A percentile compares a stretch with the other conserved stretches of the same genome.
Evolutionary conservation across 2,329 filamentous ascomycete genomes (phyloP).

Genomic region (Huntiella omanensis): DNA sequence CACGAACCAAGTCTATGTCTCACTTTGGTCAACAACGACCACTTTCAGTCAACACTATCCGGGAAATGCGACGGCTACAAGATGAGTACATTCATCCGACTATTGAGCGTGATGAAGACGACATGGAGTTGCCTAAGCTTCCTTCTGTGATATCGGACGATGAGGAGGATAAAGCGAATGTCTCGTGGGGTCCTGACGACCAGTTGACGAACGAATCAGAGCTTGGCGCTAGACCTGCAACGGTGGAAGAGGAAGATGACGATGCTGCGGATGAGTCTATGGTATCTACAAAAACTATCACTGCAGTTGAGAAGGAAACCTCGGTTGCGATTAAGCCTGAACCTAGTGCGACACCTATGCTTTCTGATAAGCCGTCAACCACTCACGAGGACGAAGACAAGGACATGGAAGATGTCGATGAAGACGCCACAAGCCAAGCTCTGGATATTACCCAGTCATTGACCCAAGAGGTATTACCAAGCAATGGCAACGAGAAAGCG

Average conservation of each 20-base stretch:
- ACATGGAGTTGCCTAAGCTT: background rate
- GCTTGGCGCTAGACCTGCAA: background rate
- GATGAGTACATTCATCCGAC: slow-evolving; percentile 1
- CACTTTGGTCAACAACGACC: slow-evolving; percentile 4
- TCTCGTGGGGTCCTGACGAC: slow-evolving; percentile 8
- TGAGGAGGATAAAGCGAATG: background rate
- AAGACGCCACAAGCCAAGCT: background rate
- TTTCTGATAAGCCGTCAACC: background rate
- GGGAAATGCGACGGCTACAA: background rate
- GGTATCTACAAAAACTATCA: no score
- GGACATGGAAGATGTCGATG: background rate
- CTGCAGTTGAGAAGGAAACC: no score
- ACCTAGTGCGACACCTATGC: background rate
- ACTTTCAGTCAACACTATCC: background rate
- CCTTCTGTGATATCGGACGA: background rate
- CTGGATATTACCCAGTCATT: background rate
- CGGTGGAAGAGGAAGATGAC: background rate
- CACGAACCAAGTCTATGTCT: slow-evolving; percentile 2
- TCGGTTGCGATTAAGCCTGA: background rate
- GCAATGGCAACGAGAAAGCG: background rate
- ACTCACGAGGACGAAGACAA: no score
- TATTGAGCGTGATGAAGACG: slow-evolving; percentile 7
- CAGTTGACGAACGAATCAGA: slow-evolving; percentile 8
- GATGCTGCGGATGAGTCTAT: background rate
- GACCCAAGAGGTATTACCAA: background rate